A percentile compares a stretch with the other conserved stretches of the same genome.
Evolutionary conservation across 768 basidiomycete genomes (phyloP).

Genomic region (Leucosporidium scottii): DNA sequence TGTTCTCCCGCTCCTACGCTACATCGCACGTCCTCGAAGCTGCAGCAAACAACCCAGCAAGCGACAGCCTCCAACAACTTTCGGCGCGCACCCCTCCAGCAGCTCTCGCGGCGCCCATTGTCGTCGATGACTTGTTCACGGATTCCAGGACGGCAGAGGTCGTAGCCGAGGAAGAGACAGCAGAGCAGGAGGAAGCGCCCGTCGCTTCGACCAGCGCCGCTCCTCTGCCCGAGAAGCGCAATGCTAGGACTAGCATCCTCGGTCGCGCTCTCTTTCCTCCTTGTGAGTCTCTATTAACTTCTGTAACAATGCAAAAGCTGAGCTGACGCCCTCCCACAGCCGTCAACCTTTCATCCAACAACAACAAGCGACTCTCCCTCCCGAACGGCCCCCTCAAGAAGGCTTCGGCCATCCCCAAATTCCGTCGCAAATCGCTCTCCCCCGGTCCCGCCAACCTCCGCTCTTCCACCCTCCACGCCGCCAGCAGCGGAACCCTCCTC

Average conservation of each 20-base stretch:
- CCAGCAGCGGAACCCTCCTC: not conserved
- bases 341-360: not conserved
- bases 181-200: not conserved
- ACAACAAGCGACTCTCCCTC: slow-evolving; percentile 15
- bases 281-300: slow-evolving; percentile 3
- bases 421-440: slow-evolving; percentile 4
- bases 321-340: not conserved
- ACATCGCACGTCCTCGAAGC: slow-evolving; percentile 8
- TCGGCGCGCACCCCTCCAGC: not conserved
- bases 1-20: slow-evolving; percentile 11
- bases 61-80: not conserved
- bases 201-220: not conserved
- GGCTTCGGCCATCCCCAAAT: not conserved
- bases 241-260: slow-evolving; percentile 1
- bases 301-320: not conserved
- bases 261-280: slow-evolving; percentile 18
- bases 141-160: not conserved
- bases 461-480: not conserved
- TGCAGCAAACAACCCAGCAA: no score
- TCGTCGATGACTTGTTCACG: not conserved
- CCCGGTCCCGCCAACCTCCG: not conserved
- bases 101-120: not conserved
- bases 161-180: not conserved
- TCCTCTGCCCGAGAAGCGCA: slow-evolving; percentile 4
- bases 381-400: slow-evolving; percentile 1